Conservation (phyloP, 2,329 filamentous ascomycete species). For the Tolypocladium tropicale region DNA sequence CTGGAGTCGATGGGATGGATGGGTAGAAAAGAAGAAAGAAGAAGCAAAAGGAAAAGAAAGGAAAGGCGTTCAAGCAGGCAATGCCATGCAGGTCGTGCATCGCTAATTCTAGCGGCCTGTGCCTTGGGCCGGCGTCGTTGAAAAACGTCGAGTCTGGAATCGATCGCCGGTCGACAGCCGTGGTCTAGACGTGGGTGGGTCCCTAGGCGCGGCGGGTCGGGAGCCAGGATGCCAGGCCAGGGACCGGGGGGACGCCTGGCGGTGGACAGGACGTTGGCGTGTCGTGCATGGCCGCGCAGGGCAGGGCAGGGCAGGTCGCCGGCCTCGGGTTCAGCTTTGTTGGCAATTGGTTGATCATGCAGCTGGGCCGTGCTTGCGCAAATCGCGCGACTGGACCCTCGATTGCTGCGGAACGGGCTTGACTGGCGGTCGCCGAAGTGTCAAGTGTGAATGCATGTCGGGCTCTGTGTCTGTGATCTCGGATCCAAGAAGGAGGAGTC, state of each 20-base stretch:
- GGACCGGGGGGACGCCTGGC: too few relatives aligned
- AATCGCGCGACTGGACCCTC: not conserved
- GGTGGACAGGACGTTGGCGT: not conserved
- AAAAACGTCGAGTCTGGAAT: not conserved
- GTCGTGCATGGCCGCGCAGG: too few relatives aligned
- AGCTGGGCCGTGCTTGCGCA: not conserved
- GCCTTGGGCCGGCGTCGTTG: not conserved
- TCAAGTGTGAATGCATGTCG: too few relatives aligned
- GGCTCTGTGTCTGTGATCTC: not conserved
- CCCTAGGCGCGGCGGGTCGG: not conserved
- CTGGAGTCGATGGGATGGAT: not conserved
- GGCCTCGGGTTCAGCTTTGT: not conserved
- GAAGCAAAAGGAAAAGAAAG: not conserved
- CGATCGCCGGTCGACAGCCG: not conserved
- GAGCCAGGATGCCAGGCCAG: too few relatives aligned
- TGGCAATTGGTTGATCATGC: not conserved
- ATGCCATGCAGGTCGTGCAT: not conserved
- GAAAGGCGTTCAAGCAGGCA: not conserved
- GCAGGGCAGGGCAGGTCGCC: not conserved
- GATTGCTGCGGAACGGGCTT: too few relatives aligned
- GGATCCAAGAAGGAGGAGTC: not conserved
- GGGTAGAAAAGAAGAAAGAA: not conserved
- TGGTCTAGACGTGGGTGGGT: slow-evolving; percentile 4
- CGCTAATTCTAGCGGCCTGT: not conserved
- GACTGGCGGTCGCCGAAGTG: too few relatives aligned